Base-by-base conservation (phyloP, 2,329 filamentous ascomycete genomes). In the Camillea tinctor region DNA sequence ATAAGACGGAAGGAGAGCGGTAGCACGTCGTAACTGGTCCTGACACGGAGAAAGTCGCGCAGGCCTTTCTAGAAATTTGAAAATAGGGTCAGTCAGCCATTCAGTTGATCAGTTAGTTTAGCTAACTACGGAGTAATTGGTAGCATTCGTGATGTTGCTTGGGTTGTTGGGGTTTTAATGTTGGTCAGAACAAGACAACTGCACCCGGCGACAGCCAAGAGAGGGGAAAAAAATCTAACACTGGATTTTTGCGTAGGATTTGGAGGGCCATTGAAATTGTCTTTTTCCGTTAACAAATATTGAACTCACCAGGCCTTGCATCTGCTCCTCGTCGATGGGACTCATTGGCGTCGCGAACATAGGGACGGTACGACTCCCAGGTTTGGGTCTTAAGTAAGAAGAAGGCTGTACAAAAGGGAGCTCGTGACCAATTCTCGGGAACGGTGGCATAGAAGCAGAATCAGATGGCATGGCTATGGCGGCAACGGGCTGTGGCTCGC, bases 11-110 rank as follows among this genome's bases (percentile, higher is more conserved):
- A 99, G 68, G 93, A 97, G 62, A 99, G 86, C 19, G 95, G 95
- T 53, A 99, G 84, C 67, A 99, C 95, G 79, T 99, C 95, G 81
- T 99, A 99, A 76, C 93, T 97, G 40, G 92, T 98, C 73, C 95
- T 90, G 69, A 96, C 90, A 77, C 93, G 96, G 74, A 99, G 88
- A 79, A 99, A 99, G 70, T 97, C 91, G 77, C 95, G 91, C 71
- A 98, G 93, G 64, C 91, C 89, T 81, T 89, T 89, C 93, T 96
- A 77, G 66, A 69, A 59, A 56, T 48, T 57, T 36, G 53, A 23
- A 56, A 51, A 50, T 50, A 50, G 30, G 55, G 66, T 70, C 26
- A 69, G 65, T 59, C 40, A 49, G 58, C 19, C 15, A 54, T n/a
- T 30, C 51, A 30, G 23, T 50, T 57, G 49, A 60, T n/a, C n/a